Conservation (phyloP, 1,139 yeast genomes). For the Pichia sp. region DNA sequence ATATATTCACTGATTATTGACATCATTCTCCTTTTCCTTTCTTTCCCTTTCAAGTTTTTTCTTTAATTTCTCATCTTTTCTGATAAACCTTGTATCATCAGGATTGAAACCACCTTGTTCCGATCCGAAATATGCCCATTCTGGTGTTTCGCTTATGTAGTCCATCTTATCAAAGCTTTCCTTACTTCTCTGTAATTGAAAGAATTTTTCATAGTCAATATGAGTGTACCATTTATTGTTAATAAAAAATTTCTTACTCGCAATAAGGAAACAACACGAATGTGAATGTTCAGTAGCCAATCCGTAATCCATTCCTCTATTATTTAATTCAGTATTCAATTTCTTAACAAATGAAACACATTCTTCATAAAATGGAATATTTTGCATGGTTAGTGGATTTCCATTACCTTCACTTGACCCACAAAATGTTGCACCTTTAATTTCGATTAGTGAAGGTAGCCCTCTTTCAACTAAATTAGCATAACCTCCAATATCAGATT, state of each 20-base stretch:
- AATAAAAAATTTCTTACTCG: conserved; percentile 64
- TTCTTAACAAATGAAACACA: conserved; percentile 67
- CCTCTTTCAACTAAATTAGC: conserved; percentile 85
- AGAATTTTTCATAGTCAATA: conserved; percentile 74
- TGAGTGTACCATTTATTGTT: conserved; percentile 83
- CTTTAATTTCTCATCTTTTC: conserved; percentile 58
- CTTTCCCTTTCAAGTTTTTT: conserved; percentile 34
- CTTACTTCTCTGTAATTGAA: conserved; percentile 60
- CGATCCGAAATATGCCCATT: conserved; percentile 88
- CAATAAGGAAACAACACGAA: conserved; percentile 84
- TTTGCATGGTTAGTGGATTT: conserved; percentile 89
- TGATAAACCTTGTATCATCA: conserved; percentile 60
- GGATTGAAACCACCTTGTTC: conserved; percentile 87
- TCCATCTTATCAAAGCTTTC: conserved; percentile 70
- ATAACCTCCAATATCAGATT: conserved; percentile 62
- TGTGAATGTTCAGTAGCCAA: conserved; percentile 96
- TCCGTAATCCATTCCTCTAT: conserved; percentile 64
- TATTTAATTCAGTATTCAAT: conserved; percentile 51
- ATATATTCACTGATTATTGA: background rate
- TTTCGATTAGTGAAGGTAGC: conserved; percentile 80
- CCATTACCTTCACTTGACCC: conserved; percentile 78
- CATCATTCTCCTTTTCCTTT: background rate
- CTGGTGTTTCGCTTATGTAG: conserved; percentile 74
- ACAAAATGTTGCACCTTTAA: conserved; percentile 92
- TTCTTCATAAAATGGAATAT: conserved; percentile 90